Conservation (phyloP, 73 alveolate species). For the Paramecium biaurelia region DNA sequence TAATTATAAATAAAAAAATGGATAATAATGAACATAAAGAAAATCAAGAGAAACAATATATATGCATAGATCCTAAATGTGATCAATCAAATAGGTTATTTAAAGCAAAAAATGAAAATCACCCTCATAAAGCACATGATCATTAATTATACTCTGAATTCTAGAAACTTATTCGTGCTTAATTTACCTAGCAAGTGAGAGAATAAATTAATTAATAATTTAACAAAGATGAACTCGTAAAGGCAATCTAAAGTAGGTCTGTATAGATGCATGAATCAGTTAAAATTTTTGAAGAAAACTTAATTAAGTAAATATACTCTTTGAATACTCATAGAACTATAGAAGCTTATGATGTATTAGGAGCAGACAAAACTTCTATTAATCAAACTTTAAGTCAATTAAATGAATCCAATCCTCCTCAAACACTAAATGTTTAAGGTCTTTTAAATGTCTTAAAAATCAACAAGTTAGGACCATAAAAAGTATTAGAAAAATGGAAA, state of each 20-base stretch:
- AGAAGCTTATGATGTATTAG: slow-evolving; percentile 36
- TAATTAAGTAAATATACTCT: not conserved
- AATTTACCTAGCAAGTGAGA: not conserved
- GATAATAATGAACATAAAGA: not conserved
- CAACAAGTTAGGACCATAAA: slow-evolving; percentile 15
- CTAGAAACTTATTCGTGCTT: not conserved
- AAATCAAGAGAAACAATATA: not conserved
- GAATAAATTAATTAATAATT: slow-evolving; percentile 6
- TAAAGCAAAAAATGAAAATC: not conserved
- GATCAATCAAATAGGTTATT: not conserved
- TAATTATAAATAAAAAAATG: not conserved
- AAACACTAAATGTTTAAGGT: not conserved
- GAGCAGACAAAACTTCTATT: not conserved
- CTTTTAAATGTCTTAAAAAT: not conserved
- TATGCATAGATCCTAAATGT: not conserved
- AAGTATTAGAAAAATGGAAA: slow-evolving; percentile 6
- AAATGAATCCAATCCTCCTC: slow-evolving; percentile 1
- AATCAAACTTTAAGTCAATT: not conserved
- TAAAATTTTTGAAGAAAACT: not conserved
- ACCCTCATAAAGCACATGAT: not conserved
- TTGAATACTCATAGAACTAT: not conserved
- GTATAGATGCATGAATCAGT: slow-evolving; percentile 1
- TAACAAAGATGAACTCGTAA: not conserved
- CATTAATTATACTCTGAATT: not conserved
- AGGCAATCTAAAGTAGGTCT: not conserved